Evolutionary conservation across 192 early-diverging fungal species (phyloP).

Genomic region (Linnemannia exigua): DNA sequence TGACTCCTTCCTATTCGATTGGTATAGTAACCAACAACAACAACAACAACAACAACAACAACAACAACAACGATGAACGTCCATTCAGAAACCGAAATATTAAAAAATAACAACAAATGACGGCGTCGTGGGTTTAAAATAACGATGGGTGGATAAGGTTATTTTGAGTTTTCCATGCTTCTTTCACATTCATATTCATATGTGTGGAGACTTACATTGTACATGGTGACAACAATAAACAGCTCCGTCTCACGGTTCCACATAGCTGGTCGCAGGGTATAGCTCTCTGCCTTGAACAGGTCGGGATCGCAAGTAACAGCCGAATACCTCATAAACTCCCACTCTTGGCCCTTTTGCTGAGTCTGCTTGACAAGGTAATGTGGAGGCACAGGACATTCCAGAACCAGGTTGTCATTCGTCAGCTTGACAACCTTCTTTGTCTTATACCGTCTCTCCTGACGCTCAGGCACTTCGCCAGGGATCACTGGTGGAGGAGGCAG

Average conservation of each 20-base stretch:
- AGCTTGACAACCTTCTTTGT: slow-evolving; percentile 70
- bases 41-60: too few relatives aligned
- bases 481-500: slow-evolving; percentile 52
- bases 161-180: slow-evolving; percentile 23
- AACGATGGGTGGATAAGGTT: not conserved
- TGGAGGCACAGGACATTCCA: slow-evolving; percentile 78
- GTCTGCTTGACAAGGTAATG: slow-evolving; percentile 62
- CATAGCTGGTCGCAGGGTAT: slow-evolving; percentile 76
- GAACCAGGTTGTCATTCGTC: slow-evolving; percentile 76
- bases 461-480: slow-evolving; percentile 57
- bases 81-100: slow-evolving; percentile 7
- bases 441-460: slow-evolving; percentile 66
- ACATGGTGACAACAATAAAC: slow-evolving; percentile 89
- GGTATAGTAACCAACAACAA: too few relatives aligned
- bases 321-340: slow-evolving; percentile 83
- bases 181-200: slow-evolving; percentile 54
- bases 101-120: too few relatives aligned
- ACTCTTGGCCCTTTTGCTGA: slow-evolving; percentile 70
- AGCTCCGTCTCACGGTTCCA: slow-evolving; percentile 77
- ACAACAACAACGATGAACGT: not conserved
- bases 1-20: slow-evolving; percentile 73
- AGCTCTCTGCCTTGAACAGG: slow-evolving; percentile 70
- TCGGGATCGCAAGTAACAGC: slow-evolving; percentile 78
- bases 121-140: not conserved
- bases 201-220: slow-evolving; percentile 55